phyloP scores from a whole-genome alignment of 352 stramenopile species.

The Phytophthora megakarya region DNA sequence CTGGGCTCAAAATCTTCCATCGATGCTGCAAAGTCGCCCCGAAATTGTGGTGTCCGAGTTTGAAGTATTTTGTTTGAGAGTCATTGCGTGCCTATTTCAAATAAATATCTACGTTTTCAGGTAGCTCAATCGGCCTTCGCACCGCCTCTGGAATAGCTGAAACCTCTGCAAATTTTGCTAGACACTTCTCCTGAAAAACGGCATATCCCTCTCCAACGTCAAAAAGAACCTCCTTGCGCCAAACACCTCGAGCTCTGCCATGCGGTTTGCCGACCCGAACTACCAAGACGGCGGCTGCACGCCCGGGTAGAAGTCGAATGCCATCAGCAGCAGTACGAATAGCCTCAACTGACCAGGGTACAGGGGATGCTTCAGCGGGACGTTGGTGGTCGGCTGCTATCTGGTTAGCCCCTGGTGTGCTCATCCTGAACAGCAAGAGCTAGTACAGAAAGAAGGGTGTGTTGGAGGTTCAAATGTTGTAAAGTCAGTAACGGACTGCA shows the following conservation, averaged over 20 bases:
- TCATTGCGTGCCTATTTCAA: conserved; percentile 7
- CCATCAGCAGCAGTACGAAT: not conserved
- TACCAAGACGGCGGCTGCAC: not conserved
- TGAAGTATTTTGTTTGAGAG: not conserved
- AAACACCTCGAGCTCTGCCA: conserved; percentile 1
- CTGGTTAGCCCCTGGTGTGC: no score
- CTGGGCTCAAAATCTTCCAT: not conserved
- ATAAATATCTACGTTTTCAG: not conserved
- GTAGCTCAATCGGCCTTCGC: not conserved
- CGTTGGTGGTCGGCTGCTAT: no score
- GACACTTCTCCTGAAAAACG: conserved; percentile 9
- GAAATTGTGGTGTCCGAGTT: not conserved
- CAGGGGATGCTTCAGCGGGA: no score
- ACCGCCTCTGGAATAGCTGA: not conserved
- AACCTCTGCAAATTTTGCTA: conserved; percentile 1
- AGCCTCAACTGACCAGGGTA: no score
- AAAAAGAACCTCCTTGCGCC: conserved; percentile 4
- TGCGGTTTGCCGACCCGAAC: conserved; percentile 7
- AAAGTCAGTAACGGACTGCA: no score
- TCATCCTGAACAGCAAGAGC: no score
- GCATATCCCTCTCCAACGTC: conserved; percentile 6
- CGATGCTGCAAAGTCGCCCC: not conserved
- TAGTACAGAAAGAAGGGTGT: no score
- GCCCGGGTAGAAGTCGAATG: not conserved
- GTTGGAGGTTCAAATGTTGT: no score